Evolutionary conservation across 1,284 basidiomycete species (phyloP).

Genomic region (Phlebopus sp.): DNA sequence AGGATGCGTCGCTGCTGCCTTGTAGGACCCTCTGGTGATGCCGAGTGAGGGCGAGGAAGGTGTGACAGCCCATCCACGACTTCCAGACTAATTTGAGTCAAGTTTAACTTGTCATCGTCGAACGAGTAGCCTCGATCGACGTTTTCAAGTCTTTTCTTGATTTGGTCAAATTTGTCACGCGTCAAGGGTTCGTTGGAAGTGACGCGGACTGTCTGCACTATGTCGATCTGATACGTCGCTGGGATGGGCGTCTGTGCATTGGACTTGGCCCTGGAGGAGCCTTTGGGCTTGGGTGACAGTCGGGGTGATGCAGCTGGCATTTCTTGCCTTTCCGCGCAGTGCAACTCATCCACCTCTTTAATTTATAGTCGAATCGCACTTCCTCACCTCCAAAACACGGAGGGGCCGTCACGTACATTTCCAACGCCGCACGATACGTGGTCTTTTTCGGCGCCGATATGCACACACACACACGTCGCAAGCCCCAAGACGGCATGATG

Average conservation of each 20-base stretch:
- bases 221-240: constrained; percentile 26
- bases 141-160: constrained; percentile 28
- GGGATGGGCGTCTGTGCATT: not conserved
- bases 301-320: not conserved
- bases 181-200: constrained; percentile 28
- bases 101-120: constrained; percentile 28
- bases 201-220: constrained; percentile 30
- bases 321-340: not conserved
- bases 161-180: constrained; percentile 24
- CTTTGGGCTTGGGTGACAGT: constrained; percentile 9
- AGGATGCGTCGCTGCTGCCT: constrained; percentile 23
- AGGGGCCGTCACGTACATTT: constrained; percentile 24
- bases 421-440: constrained; percentile 14
- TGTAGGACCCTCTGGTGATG: constrained; percentile 14
- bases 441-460: constrained; percentile 10
- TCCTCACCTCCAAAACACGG: constrained; percentile 6
- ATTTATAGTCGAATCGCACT: not conserved
- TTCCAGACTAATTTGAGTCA: constrained; percentile 25
- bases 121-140: constrained; percentile 30
- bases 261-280: not conserved
- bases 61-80: constrained; percentile 16
- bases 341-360: not conserved
- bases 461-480: constrained; percentile 3
- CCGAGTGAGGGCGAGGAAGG: constrained; percentile 19
- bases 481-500: constrained; percentile 2